Base-by-base conservation (phyloP, 164 flowering plant species). In the Stephania japonica region DNA sequence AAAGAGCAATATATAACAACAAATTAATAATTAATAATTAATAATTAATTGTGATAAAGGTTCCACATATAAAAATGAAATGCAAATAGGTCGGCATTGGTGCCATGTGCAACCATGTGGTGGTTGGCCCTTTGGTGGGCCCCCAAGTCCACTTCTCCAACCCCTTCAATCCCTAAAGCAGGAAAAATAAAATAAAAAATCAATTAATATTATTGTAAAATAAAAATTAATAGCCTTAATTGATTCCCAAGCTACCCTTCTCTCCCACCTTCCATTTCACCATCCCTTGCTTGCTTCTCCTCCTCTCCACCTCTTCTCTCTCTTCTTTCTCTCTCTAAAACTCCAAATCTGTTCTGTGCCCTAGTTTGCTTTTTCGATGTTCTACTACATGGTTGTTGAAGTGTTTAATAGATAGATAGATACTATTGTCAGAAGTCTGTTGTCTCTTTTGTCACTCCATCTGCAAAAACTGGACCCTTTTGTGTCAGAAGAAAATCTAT, bases 101-200 rank as follows among this genome's bases (percentile, higher is more conserved):
- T 83, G 81, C 86, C 96, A 90, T 90, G 96, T 90, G 96, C 90
- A 14, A 67, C 75, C 96, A 90, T 90, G 87, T 90, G 92, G 92
- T 86, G 78, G 91, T 86, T 87, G 89, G 87, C 78, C 80, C 81
- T 76, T 75, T 74, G 49, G 67, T 67, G 73, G 82, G 76, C 78
- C 89, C 87, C 75, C 73, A 26, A 72, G 42, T 68, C 86, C 83
- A 79, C 85, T 78, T 81, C 86, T 78, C 88, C 84, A 79, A 78
- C 75, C 65, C 75, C 53, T 62, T 50, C 19, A 68, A 73, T n/a
- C 56, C 24, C 43, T 24, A 70, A 70, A 42, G 14, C n/a, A 65
- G 43, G 14, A 18, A 27, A 32, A 47, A 59, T n/a, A 49, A 76
- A 56, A 5, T 18, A n/a, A n/a, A 56, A 14, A 18, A n/a, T 19